A percentile compares a stretch with the other conserved stretches of the same genome.
phyloP scores from a whole-genome alignment of 352 stramenopile genomes.

The Phytophthora cajani region DNA sequence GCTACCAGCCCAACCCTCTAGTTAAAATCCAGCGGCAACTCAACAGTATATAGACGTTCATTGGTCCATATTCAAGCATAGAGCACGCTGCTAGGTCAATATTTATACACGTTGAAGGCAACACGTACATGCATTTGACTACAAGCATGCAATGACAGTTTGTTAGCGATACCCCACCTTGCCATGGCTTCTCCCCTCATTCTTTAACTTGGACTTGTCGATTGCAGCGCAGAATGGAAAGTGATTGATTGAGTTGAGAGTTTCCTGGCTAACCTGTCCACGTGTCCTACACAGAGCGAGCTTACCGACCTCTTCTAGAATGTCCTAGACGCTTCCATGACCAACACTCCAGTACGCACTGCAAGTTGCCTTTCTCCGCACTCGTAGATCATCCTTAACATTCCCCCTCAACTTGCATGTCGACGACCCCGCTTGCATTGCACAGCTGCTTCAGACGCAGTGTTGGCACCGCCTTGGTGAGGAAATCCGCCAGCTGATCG shows the following conservation, averaged over 20 bases:
- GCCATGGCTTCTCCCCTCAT: too few species aligned
- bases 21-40: too few species aligned
- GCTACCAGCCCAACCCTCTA: too few species aligned
- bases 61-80: too few species aligned
- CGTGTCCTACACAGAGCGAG: background rate
- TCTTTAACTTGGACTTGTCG: constrained; percentile 2
- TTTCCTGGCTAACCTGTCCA: background rate
- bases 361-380: background rate
- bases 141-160: too few species aligned
- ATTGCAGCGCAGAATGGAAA: background rate
- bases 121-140: too few species aligned
- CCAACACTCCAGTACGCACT: background rate
- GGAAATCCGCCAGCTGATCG: constrained; percentile 2
- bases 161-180: too few species aligned
- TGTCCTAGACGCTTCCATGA: background rate
- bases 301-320: background rate
- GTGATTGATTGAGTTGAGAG: background rate
- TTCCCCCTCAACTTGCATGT: constrained; percentile 9
- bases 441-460: background rate
- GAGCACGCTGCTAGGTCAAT: too few species aligned
- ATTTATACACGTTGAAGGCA: too few species aligned
- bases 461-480: constrained; percentile 1
- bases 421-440: constrained; percentile 1
- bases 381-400: too few species aligned
- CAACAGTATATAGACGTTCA: too few species aligned